These are phyloP conservation scores for Magnusiomyces sp. DNA, from an alignment of 1,139 yeast species.

Conservation along the genomic window DNA sequence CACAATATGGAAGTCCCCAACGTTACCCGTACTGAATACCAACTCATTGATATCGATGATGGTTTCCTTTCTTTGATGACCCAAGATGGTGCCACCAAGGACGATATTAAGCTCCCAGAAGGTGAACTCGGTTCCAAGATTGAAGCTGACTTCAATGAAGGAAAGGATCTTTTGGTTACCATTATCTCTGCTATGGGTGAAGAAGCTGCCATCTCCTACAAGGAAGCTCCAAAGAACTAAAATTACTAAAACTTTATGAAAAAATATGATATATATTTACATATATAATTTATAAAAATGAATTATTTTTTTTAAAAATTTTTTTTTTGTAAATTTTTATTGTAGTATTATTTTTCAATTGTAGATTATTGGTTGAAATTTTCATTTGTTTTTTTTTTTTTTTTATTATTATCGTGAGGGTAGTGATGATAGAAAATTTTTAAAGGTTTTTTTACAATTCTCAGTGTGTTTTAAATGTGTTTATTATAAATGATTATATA, in stretches of 20 bases:
- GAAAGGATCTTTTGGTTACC: slow-evolving; percentile 86
- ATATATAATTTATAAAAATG: background rate
- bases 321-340: background rate
- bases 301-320: background rate
- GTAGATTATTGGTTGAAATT: no score
- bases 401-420: background rate
- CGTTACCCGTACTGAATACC: slow-evolving; percentile 90
- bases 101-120: slow-evolving; percentile 96
- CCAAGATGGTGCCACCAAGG: slow-evolving; percentile 93
- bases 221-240: slow-evolving; percentile 82
- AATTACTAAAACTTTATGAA: no score
- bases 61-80: slow-evolving; percentile 92
- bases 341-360: background rate
- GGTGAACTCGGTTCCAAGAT: slow-evolving; percentile 93
- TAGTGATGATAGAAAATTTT: background rate
- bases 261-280: background rate
- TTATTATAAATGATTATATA: no score
- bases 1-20: slow-evolving; percentile 99
- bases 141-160: slow-evolving; percentile 90
- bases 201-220: slow-evolving; percentile 96
- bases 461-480: no score
- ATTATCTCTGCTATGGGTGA: slow-evolving; percentile 98
- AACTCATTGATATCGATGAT: slow-evolving; percentile 96
- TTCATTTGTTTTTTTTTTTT: no score
- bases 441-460: no score